Conservation (phyloP, 345 rosid genomes). For the Eucalyptus curtisii region DNA sequence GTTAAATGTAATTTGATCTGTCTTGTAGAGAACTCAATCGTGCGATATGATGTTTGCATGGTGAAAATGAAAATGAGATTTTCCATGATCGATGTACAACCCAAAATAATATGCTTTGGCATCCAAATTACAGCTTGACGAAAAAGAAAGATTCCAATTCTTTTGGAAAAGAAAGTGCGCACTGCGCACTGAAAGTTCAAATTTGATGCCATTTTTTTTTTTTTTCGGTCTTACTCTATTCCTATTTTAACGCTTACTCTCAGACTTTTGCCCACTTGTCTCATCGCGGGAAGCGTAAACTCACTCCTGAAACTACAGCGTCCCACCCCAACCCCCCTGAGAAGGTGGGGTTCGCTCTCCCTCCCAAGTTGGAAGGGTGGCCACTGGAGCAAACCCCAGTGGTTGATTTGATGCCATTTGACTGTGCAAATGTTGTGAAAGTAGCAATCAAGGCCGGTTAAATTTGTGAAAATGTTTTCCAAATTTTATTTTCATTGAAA, state of each 20-base stretch:
- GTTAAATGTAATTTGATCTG: not conserved
- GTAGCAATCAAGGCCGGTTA: not conserved
- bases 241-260: no score
- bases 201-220: no score
- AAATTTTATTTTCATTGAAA: not conserved
- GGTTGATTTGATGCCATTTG: not conserved
- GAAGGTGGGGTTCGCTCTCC: no score
- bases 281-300: no score
- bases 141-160: not conserved
- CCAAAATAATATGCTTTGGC: not conserved
- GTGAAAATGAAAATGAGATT: not conserved
- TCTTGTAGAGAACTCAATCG: not conserved
- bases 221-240: no score
- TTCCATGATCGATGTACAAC: not conserved
- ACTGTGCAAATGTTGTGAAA: not conserved
- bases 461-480: not conserved
- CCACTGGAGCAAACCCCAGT: no score
- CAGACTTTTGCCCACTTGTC: no score
- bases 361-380: no score
- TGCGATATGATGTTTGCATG: not conserved
- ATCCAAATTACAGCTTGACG: not conserved
- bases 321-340: no score
- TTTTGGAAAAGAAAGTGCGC: not conserved
- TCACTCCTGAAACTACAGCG: no score
- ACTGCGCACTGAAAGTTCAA: fast-evolving